Evolutionary conservation across 2,329 filamentous ascomycete species (phyloP).

Genomic region (Xylaria sp.): DNA sequence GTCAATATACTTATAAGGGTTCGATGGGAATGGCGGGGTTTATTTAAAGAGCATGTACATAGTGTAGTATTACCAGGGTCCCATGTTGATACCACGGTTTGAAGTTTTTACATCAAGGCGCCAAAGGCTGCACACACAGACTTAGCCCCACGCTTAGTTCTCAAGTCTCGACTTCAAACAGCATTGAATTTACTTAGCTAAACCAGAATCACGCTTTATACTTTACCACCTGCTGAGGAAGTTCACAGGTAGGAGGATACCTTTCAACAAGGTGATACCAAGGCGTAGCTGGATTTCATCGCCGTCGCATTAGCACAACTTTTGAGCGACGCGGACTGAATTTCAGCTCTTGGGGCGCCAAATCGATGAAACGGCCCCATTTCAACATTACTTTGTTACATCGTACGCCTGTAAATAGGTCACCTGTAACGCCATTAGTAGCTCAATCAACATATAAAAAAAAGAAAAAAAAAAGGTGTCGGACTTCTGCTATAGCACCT

Average conservation of each 20-base stretch:
- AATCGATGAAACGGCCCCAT: constrained; percentile 9
- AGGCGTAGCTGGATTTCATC: neutral
- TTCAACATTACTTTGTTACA: constrained; percentile 4
- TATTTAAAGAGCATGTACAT: neutral
- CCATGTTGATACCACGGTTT: constrained; percentile 24
- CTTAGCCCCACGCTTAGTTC: neutral
- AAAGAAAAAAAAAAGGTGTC: too few species aligned
- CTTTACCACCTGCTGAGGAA: neutral
- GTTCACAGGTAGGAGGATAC: neutral
- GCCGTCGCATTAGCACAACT: neutral
- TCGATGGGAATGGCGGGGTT: neutral
- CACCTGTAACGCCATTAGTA: neutral
- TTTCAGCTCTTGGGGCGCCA: neutral
- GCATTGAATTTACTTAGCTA: neutral
- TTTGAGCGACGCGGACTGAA: neutral
- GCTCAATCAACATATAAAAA: too few species aligned
- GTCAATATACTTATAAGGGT: neutral
- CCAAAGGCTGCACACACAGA: neutral
- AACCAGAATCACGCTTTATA: neutral
- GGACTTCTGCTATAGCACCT: neutral
- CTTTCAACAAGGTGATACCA: neutral
- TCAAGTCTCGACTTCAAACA: neutral
- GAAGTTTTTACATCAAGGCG: constrained; percentile 5
- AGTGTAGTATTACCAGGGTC: constrained; percentile 11
- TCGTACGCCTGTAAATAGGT: neutral